Conservation (phyloP, 108 stramenopile species). For the Hondaea fermentalgiana region DNA sequence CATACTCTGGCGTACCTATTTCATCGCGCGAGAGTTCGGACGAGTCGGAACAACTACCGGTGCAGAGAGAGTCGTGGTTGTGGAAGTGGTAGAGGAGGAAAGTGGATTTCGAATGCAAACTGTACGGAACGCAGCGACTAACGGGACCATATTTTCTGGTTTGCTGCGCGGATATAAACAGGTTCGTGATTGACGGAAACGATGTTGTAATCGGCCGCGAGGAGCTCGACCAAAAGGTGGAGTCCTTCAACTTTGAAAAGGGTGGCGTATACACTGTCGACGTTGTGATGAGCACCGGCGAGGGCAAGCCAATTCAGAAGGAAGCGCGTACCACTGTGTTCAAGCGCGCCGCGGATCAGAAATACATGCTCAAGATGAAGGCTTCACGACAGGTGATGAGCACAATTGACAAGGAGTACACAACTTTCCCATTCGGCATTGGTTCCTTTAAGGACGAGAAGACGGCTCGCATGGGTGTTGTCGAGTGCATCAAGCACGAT, state of each 20-base stretch:
- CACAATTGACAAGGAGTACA: slow-evolving; percentile 86
- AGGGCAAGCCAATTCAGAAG: slow-evolving; percentile 80
- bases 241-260: slow-evolving; percentile 48
- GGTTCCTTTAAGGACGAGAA: slow-evolving; percentile 86
- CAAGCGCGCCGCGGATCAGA: slow-evolving; percentile 89
- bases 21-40: neutral
- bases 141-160: too few relatives aligned
- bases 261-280: slow-evolving; percentile 90
- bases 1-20: neutral
- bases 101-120: too few relatives aligned
- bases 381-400: slow-evolving; percentile 70
- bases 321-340: slow-evolving; percentile 85
- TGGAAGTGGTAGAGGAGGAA: too few relatives aligned
- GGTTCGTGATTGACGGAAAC: slow-evolving; percentile 85
- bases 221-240: slow-evolving; percentile 39
- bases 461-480: slow-evolving; percentile 81
- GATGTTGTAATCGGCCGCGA: slow-evolving; percentile 44
- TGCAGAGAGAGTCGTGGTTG: too few relatives aligned
- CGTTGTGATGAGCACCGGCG: slow-evolving; percentile 91
- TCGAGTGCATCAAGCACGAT: slow-evolving; percentile 82
- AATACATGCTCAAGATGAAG: slow-evolving; percentile 91
- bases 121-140: too few relatives aligned
- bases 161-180: neutral
- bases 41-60: neutral
- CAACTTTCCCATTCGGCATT: slow-evolving; percentile 90